Percentiles rank a stretch among this genome's conserved stretches.
Evolutionary conservation across 768 basidiomycete species (phyloP).

Genomic region (Auriscalpium vulgare): DNA sequence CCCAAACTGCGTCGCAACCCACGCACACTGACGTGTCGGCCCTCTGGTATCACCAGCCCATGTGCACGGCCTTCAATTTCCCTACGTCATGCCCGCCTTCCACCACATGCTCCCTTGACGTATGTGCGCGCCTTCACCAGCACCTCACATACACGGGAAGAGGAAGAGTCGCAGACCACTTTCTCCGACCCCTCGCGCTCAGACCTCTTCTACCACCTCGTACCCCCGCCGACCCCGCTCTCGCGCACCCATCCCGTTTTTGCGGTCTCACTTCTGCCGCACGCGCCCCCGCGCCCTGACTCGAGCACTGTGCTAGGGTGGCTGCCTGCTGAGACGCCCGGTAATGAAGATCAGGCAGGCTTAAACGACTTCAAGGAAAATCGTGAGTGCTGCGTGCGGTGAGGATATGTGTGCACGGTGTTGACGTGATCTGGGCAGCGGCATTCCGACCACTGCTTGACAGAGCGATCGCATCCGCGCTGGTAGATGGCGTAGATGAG

Average conservation of each 20-base stretch:
- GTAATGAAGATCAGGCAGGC: conserved; percentile 35
- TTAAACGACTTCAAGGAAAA: conserved; percentile 70
- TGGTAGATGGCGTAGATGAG: conserved; percentile 54
- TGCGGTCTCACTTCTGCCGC: conserved; percentile 10
- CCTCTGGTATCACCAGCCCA: too few species aligned
- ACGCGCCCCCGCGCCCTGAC: conserved; percentile 6
- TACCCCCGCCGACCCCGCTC: conserved; percentile 6
- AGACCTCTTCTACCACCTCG: conserved; percentile 14
- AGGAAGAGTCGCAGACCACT: not conserved
- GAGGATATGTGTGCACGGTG: not conserved
- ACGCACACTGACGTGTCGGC: too few species aligned
- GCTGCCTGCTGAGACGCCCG: conserved; percentile 14
- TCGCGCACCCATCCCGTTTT: conserved; percentile 8
- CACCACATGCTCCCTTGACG: not conserved
- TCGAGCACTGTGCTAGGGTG: conserved; percentile 13
- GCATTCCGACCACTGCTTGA: conserved; percentile 55
- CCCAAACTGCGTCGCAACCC: too few species aligned
- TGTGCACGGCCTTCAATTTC: too few species aligned
- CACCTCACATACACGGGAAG: too few species aligned
- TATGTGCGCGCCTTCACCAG: too few species aligned
- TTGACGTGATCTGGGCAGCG: conserved; percentile 29
- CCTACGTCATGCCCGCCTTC: not conserved
- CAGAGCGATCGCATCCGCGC: conserved; percentile 41
- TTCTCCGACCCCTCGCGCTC: conserved; percentile 12
- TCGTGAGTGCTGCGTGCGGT: conserved; percentile 33